Conservation (phyloP, 148 eudicot genomes). For the Rhododendron henanense region DNA sequence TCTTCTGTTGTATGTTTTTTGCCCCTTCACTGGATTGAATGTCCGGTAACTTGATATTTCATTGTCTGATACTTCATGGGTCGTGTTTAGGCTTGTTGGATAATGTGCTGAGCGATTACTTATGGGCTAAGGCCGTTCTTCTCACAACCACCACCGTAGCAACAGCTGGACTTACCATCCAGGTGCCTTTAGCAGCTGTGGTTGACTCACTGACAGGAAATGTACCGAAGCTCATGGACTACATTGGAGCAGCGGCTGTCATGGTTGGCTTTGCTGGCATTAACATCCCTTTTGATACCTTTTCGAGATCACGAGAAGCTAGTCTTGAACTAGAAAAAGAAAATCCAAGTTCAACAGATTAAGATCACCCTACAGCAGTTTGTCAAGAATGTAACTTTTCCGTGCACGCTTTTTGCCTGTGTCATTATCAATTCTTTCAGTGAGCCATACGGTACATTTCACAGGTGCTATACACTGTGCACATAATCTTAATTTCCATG, state of each 20-base stretch:
- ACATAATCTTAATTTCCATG: background rate
- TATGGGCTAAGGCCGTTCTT: conserved; percentile 98
- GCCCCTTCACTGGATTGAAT: background rate
- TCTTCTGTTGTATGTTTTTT: background rate
- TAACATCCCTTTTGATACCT: conserved; percentile 64
- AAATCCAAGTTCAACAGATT: conserved; percentile 12
- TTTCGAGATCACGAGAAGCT: conserved; percentile 36
- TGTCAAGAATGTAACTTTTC: background rate
- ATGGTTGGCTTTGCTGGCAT: conserved; percentile 88
- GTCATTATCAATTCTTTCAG: background rate
- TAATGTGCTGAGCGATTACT: conserved; percentile 89
- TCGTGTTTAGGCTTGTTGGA: conserved; percentile 72
- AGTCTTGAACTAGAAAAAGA: conserved; percentile 32
- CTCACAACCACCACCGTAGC: conserved; percentile 93
- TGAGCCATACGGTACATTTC: background rate
- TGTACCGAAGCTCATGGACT: conserved; percentile 57
- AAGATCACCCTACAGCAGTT: conserved; percentile 8
- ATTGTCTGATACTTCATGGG: background rate
- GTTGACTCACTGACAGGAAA: conserved; percentile 76
- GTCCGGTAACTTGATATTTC: background rate
- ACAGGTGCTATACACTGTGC: background rate
- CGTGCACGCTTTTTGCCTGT: background rate
- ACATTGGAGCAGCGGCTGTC: conserved; percentile 78
- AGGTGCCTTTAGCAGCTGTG: conserved; percentile 88
- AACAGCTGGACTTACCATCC: conserved; percentile 94